phyloP scores from a whole-genome alignment of 192 early-diverging fungal genomes.

The Coemansia sp. region DNA sequence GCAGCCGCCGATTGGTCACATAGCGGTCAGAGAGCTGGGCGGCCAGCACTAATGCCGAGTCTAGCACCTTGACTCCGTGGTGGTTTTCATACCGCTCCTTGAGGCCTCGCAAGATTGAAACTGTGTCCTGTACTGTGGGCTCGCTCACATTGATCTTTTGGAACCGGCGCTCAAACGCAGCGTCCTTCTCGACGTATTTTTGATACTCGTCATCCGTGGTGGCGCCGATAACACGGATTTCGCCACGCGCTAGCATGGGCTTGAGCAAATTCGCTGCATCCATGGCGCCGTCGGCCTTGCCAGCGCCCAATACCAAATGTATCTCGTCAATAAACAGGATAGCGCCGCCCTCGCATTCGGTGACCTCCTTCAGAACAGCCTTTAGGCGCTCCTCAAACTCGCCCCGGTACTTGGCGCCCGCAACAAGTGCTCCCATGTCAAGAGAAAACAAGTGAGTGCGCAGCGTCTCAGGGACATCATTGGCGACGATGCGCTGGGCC shows the following conservation, averaged over 20 bases:
- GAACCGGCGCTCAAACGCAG: conserved; percentile 82
- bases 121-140: conserved; percentile 74
- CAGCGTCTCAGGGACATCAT: conserved; percentile 89
- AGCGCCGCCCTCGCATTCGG: conserved; percentile 81
- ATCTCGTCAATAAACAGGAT: conserved; percentile 99
- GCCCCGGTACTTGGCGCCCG: conserved; percentile 95
- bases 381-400: conserved; percentile 99
- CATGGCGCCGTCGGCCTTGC: conserved; percentile 88
- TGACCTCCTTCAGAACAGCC: conserved; percentile 93
- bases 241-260: conserved; percentile 97
- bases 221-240: conserved; percentile 93
- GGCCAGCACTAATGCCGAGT: conserved; percentile 74
- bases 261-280: conserved; percentile 97
- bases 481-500: conserved; percentile 89
- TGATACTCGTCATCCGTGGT: conserved; percentile 96
- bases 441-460: conserved; percentile 84
- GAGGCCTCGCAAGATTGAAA: conserved; percentile 80
- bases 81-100: conserved; percentile 77
- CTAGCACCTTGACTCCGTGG: conserved; percentile 74
- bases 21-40: conserved; percentile 74
- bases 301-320: conserved; percentile 93
- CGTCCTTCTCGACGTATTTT: conserved; percentile 87
- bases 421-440: conserved; percentile 93
- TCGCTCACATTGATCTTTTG: conserved; percentile 75
- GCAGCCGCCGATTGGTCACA: conserved; percentile 77